Conservation (phyloP, 129 eudicot species). For the Flaveria sonorensis region DNA sequence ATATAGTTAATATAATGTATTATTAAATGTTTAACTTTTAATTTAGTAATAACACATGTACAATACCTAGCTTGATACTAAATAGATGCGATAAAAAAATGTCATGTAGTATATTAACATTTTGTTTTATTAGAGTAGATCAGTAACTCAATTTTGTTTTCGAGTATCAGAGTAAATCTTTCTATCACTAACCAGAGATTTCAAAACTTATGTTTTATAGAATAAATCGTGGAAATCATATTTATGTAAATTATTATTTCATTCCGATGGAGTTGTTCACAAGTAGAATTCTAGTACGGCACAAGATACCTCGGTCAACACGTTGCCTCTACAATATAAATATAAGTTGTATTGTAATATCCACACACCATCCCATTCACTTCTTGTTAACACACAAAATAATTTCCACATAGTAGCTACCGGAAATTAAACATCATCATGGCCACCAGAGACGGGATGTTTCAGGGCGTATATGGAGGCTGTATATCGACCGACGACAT, state of each 20-base stretch:
- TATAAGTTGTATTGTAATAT: constrained; percentile 16
- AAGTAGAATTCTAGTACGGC: background rate
- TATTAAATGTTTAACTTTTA: too few species aligned
- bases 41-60: too few species aligned
- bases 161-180: too few species aligned
- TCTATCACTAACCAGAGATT: too few species aligned
- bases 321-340: background rate
- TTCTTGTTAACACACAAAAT: background rate
- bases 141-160: too few species aligned
- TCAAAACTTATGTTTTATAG: too few species aligned
- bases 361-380: constrained; percentile 33
- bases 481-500: constrained; percentile 44
- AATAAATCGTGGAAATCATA: background rate
- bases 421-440: constrained; percentile 21
- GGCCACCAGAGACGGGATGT: constrained; percentile 47
- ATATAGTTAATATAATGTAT: too few species aligned
- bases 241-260: background rate
- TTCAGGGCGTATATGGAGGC: constrained; percentile 42
- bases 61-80: too few species aligned
- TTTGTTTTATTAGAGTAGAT: too few species aligned
- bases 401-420: background rate
- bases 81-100: too few species aligned
- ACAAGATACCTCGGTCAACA: constrained; percentile 27
- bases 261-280: constrained; percentile 11
- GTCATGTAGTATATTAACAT: too few species aligned